Evolutionary conservation across 2,329 filamentous ascomycete species (phyloP).

Genomic region (Botrytis hyacinthi): DNA sequence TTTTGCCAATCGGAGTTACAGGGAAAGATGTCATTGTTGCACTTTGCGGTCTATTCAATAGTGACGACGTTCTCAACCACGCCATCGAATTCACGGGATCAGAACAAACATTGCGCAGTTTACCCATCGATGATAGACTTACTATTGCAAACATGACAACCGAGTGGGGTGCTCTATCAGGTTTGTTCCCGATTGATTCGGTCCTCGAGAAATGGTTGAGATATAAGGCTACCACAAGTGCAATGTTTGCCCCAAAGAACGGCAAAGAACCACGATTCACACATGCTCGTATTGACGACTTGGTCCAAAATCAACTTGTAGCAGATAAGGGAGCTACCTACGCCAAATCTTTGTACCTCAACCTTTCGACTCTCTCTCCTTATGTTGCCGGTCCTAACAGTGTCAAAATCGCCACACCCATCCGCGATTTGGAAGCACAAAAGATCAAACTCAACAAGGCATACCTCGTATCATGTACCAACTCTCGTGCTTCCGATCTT

Average conservation of each 20-base stretch:
- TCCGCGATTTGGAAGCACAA: constrained; percentile 69
- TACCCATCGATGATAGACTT: constrained; percentile 70
- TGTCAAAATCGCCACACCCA: constrained; percentile 79
- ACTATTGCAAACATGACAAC: constrained; percentile 80
- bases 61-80: constrained; percentile 87
- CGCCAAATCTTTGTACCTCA: constrained; percentile 77
- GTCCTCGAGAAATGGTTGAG: constrained; percentile 72
- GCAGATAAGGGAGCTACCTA: constrained; percentile 79
- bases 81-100: constrained; percentile 83
- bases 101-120: constrained; percentile 69
- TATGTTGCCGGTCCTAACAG: constrained; percentile 87
- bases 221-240: constrained; percentile 69
- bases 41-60: constrained; percentile 80
- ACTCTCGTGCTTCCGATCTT: constrained; percentile 77
- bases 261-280: constrained; percentile 60
- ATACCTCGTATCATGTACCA: constrained; percentile 89
- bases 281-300: constrained; percentile 69
- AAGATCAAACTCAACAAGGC: constrained; percentile 79
- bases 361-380: constrained; percentile 79
- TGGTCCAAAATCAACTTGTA: constrained; percentile 62
- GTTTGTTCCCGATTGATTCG: constrained; percentile 77
- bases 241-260: constrained; percentile 53
- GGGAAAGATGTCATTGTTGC: constrained; percentile 95
- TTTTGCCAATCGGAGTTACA: constrained; percentile 74
- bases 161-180: constrained; percentile 72